Percentiles rank a stretch among this genome's conserved stretches.
phyloP scores from a whole-genome alignment of 257 asterid species.

The Echites panduratus region DNA sequence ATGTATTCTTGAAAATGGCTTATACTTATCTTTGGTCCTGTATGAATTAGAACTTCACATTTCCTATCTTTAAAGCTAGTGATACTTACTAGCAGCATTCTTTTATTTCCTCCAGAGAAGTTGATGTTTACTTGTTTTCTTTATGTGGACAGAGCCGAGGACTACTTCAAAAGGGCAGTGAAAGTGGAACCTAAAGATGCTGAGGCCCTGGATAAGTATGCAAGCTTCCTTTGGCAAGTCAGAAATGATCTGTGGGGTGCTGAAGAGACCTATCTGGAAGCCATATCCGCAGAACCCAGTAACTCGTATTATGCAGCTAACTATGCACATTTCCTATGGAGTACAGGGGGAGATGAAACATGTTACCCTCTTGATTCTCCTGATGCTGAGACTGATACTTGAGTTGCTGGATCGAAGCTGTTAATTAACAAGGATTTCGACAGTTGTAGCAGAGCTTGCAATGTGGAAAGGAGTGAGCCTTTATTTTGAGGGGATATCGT shows the following conservation, averaged over 20 bases:
- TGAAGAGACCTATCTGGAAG: slow-evolving; percentile 72
- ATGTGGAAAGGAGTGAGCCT: slow-evolving; percentile 8
- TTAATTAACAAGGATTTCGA: not conserved
- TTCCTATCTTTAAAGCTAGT: not conserved
- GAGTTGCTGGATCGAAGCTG: not conserved
- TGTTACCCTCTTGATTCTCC: slow-evolving; percentile 65
- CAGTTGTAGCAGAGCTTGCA: not conserved
- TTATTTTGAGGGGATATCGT: not conserved
- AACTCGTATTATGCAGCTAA: slow-evolving; percentile 72
- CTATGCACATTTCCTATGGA: slow-evolving; percentile 91
- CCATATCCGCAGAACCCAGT: slow-evolving; percentile 63
- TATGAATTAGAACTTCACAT: slow-evolving; percentile 21
- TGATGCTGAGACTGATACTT: slow-evolving; percentile 27
- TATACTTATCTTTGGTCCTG: no score
- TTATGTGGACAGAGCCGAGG: slow-evolving; percentile 67
- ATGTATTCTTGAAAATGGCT: no score
- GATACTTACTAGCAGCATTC: not conserved
- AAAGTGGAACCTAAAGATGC: slow-evolving; percentile 82
- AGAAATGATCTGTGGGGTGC: slow-evolving; percentile 85
- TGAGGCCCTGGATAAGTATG: slow-evolving; percentile 84
- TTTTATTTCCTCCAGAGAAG: not conserved
- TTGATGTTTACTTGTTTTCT: slow-evolving; percentile 14
- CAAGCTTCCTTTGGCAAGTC: slow-evolving; percentile 77
- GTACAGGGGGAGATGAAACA: slow-evolving; percentile 96
- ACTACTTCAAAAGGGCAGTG: slow-evolving; percentile 77